These are phyloP conservation scores for Neurospora sp. DNA, from an alignment of 495 filamentous ascomycete genomes.

Conservation along the genomic window DNA sequence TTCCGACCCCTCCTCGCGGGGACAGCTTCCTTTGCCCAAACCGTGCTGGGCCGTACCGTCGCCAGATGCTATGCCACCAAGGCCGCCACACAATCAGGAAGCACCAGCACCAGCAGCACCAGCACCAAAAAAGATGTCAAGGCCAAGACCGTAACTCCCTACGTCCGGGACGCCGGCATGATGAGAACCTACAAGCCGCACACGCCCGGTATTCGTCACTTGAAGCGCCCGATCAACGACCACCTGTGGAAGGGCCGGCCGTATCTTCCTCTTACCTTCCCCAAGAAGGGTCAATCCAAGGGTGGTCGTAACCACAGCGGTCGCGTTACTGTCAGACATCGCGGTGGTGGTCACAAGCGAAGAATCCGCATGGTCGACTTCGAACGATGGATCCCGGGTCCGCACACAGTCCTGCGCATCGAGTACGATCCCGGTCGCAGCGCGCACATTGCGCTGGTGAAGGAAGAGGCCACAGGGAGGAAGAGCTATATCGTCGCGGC, in stretches of 20 bases:
- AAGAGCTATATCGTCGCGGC: conserved; percentile 89
- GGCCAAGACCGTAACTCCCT: conserved; percentile 14
- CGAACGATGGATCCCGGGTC: conserved; percentile 59
- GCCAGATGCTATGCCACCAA: conserved; percentile 17
- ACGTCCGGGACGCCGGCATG: conserved; percentile 24
- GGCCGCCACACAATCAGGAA: neutral
- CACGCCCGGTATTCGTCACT: conserved; percentile 87
- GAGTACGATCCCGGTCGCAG: conserved; percentile 91
- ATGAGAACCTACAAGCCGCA: conserved; percentile 87
- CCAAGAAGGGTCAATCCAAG: conserved; percentile 83
- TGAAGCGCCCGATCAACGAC: conserved; percentile 85
- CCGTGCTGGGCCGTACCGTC: conserved; percentile 6
- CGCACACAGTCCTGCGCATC: conserved; percentile 82
- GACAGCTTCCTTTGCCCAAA: conserved; percentile 14
- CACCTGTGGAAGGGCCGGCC: conserved; percentile 93
- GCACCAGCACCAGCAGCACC: neutral
- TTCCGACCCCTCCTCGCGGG: conserved; percentile 18
- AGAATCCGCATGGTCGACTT: conserved; percentile 90
- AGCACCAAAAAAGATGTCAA: conserved; percentile 4
- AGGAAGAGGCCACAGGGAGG: conserved; percentile 51
- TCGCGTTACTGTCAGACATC: conserved; percentile 76
- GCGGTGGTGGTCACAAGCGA: conserved; percentile 81
- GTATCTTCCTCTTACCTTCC: conserved; percentile 69
- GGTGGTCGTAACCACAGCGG: conserved; percentile 88
- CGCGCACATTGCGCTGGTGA: conserved; percentile 85